Conservation (phyloP, 768 basidiomycete species). For the Lepiota venenata region DNA sequence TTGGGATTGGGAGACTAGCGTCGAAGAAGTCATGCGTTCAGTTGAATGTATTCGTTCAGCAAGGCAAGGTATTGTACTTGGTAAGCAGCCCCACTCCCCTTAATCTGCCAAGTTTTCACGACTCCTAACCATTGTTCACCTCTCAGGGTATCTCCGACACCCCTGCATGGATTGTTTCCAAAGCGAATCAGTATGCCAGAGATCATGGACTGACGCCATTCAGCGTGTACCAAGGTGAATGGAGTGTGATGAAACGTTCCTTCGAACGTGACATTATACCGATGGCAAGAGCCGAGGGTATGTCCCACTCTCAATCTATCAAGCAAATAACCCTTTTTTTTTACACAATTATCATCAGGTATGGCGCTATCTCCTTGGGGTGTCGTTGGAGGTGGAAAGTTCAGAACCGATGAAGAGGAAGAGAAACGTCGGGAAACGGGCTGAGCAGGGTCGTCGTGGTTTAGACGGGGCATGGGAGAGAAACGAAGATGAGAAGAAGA, state of each 20-base stretch:
- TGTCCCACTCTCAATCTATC: not conserved
- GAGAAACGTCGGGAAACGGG: slow-evolving; percentile 23
- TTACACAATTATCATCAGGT: slow-evolving; percentile 16
- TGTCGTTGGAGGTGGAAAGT: slow-evolving; percentile 34
- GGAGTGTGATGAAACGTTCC: slow-evolving; percentile 41
- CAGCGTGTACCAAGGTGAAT: slow-evolving; percentile 48
- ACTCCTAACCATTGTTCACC: not conserved
- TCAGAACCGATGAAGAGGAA: slow-evolving; percentile 48
- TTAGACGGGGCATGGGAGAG: slow-evolving; percentile 37
- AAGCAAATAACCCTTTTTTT: not conserved
- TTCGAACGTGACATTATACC: slow-evolving; percentile 55
- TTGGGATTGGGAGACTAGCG: slow-evolving; percentile 49
- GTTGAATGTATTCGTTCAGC: slow-evolving; percentile 47
- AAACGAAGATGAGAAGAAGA: slow-evolving; percentile 38
- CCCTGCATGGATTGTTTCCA: slow-evolving; percentile 47
- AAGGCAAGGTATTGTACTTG: slow-evolving; percentile 48
- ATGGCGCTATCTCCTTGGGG: slow-evolving; percentile 31
- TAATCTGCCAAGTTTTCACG: not conserved
- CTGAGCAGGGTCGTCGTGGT: slow-evolving; percentile 34
- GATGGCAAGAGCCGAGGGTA: slow-evolving; percentile 39
- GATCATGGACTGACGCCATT: slow-evolving; percentile 49
- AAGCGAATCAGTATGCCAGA: slow-evolving; percentile 48
- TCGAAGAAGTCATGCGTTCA: slow-evolving; percentile 55
- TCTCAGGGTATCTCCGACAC: slow-evolving; percentile 36
- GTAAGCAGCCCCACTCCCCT: slow-evolving; percentile 17